Conservation (phyloP, 768 basidiomycete species). For the Termitomyces sp. region DNA sequence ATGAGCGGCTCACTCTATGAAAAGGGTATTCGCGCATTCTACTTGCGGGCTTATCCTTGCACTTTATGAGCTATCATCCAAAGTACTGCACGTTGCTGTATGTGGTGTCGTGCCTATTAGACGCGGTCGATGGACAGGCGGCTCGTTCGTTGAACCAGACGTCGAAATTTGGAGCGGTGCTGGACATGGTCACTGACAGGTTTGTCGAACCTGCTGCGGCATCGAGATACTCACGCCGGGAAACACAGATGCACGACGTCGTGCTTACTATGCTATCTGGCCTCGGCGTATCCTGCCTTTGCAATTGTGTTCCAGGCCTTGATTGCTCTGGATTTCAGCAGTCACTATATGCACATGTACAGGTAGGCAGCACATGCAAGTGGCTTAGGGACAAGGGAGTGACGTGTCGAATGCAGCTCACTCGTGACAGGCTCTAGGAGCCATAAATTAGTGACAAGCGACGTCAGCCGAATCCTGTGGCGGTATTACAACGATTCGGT, state of each 20-base stretch:
- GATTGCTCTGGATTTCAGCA: conserved; percentile 95
- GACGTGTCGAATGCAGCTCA: conserved; percentile 52
- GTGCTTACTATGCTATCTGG: conserved; percentile 90
- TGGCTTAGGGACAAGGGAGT: background rate
- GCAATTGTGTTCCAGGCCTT: conserved; percentile 90
- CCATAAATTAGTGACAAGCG: conserved; percentile 90
- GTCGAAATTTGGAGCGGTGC: conserved; percentile 94
- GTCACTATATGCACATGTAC: conserved; percentile 99
- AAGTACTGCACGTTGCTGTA: conserved; percentile 90
- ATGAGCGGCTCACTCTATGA: conserved; percentile 4
- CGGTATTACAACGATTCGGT: conserved; percentile 93
- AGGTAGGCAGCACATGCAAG: conserved; percentile 50
- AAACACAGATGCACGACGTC: conserved; percentile 86
- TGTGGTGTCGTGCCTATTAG: conserved; percentile 85
- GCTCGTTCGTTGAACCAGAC: conserved; percentile 87
- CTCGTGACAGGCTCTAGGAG: conserved; percentile 91
- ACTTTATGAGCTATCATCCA: conserved; percentile 94
- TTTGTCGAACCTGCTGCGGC: conserved; percentile 30
- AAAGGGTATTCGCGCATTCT: conserved; percentile 89
- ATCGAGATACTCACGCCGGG: background rate
- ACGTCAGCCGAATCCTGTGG: conserved; percentile 90
- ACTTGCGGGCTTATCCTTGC: conserved; percentile 82
- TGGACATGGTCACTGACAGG: conserved; percentile 99
- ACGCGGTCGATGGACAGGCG: conserved; percentile 93
- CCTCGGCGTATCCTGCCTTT: conserved; percentile 82